A percentile compares a stretch with the other conserved stretches of the same genome.
Evolutionary conservation across 768 basidiomycete genomes (phyloP).

Genomic region (Cystofilobasidium ferigula): DNA sequence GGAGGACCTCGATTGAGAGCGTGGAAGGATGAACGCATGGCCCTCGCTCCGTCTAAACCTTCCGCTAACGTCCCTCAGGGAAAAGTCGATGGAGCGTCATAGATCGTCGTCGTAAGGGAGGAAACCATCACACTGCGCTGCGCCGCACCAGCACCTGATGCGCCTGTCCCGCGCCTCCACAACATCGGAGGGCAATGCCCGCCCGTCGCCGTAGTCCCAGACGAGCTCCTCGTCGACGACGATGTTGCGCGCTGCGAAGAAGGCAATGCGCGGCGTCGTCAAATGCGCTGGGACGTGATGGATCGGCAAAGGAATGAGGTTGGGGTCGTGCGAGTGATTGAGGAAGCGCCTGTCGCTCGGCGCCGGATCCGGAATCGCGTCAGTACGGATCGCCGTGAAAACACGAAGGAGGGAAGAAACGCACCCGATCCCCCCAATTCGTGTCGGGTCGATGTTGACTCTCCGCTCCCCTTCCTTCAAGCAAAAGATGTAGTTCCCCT

Average conservation of each 20-base stretch:
- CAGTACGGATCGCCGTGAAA: no score
- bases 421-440: constrained; percentile 3
- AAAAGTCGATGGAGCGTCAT: no score
- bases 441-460: background rate
- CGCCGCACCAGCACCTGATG: background rate
- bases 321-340: constrained; percentile 24
- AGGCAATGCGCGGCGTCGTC: constrained; percentile 18
- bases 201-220: constrained; percentile 24
- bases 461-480: background rate
- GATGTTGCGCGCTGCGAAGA: constrained; percentile 14
- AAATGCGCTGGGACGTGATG: constrained; percentile 8
- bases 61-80: no score
- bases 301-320: constrained; percentile 16
- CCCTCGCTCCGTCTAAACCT: no score
- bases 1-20: background rate
- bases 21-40: no score
- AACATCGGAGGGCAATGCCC: background rate
- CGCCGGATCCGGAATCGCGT: no score
- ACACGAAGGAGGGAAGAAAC: background rate
- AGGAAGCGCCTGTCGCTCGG: constrained; percentile 18
- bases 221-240: constrained; percentile 4
- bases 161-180: background rate
- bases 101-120: background rate
- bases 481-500: constrained; percentile 19
- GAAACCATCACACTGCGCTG: background rate